Evolutionary conservation across 176 grass and related monocot genomes (phyloP).

Genomic region (Juncus effusus): DNA sequence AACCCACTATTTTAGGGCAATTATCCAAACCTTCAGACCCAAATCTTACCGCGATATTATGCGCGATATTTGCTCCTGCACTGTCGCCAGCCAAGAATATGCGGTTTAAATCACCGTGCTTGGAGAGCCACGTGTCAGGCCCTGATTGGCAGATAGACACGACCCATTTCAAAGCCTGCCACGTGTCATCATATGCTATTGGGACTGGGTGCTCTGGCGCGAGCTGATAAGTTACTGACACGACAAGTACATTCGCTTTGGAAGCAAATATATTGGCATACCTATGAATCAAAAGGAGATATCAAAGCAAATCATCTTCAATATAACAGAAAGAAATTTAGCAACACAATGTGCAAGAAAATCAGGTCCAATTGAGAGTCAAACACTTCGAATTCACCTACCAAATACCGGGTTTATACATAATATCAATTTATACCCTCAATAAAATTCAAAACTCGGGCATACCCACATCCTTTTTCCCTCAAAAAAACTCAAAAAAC

Average conservation of each 20-base stretch:
- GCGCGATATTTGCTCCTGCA: slow-evolving; percentile 74
- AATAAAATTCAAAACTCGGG: too few species aligned
- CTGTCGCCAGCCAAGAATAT: slow-evolving; percentile 70
- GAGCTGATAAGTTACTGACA: slow-evolving; percentile 61
- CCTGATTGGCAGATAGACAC: slow-evolving; percentile 22
- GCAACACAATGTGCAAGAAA: too few species aligned
- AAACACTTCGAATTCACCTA: too few species aligned
- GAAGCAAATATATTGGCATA: slow-evolving; percentile 28
- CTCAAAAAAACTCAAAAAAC: too few species aligned
- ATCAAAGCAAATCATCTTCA: too few species aligned
- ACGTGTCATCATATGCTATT: slow-evolving; percentile 81
- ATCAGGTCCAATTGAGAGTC: neutral
- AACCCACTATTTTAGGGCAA: slow-evolving; percentile 29
- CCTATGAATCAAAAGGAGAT: too few species aligned
- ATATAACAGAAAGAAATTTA: too few species aligned
- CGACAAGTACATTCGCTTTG: slow-evolving; percentile 37
- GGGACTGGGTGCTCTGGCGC: slow-evolving; percentile 73
- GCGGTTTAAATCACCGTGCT: slow-evolving; percentile 48
- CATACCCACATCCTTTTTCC: too few species aligned
- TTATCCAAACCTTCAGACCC: slow-evolving; percentile 43
- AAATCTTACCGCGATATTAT: slow-evolving; percentile 54
- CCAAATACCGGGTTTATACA: too few species aligned
- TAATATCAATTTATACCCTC: too few species aligned
- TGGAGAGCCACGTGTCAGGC: slow-evolving; percentile 48
- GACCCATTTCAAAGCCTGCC: slow-evolving; percentile 58